Conservation (phyloP, 768 basidiomycete species). For the Amanita pseudoporphyria region DNA sequence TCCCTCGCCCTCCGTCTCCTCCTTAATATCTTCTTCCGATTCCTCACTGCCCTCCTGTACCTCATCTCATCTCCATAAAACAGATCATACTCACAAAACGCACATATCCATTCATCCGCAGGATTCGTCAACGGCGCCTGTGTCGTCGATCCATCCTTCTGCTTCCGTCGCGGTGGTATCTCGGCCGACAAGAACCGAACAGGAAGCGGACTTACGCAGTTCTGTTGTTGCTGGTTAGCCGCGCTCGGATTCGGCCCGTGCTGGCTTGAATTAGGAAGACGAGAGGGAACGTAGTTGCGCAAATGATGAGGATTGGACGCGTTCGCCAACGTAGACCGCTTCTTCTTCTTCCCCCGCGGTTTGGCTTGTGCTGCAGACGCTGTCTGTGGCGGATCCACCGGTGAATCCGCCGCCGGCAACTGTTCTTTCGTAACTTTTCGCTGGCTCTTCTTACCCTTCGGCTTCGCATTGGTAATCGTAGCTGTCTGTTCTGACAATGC, state of each 20-base stretch:
- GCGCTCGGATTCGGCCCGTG: slow-evolving; percentile 17
- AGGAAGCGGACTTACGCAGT: slow-evolving; percentile 51
- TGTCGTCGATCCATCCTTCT: slow-evolving; percentile 11
- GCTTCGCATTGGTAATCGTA: background rate
- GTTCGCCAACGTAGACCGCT: slow-evolving; percentile 82
- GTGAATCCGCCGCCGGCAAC: background rate
- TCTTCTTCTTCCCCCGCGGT: slow-evolving; percentile 71
- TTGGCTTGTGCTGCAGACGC: background rate
- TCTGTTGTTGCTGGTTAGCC: slow-evolving; percentile 23
- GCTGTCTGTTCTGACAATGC: background rate
- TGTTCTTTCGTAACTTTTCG: background rate
- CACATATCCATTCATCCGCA: slow-evolving; percentile 88
- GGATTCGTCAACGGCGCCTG: slow-evolving; percentile 36
- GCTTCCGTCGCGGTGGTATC: slow-evolving; percentile 37
- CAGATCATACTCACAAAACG: slow-evolving; percentile 86
- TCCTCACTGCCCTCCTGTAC: slow-evolving; percentile 57
- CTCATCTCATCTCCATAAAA: slow-evolving; percentile 79
- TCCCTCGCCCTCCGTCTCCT: slow-evolving; percentile 65
- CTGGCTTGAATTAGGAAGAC: slow-evolving; percentile 35
- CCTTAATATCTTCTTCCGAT: slow-evolving; percentile 69
- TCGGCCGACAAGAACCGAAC: slow-evolving; percentile 62
- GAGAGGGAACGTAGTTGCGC: slow-evolving; percentile 86
- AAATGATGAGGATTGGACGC: slow-evolving; percentile 95
- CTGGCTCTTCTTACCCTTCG: background rate
- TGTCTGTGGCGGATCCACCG: background rate